Evolutionary conservation across 352 stramenopile species (phyloP), one percentile per base, ranked within the genome.

Genomic region (Globisporangium takayamanum): DNA sequence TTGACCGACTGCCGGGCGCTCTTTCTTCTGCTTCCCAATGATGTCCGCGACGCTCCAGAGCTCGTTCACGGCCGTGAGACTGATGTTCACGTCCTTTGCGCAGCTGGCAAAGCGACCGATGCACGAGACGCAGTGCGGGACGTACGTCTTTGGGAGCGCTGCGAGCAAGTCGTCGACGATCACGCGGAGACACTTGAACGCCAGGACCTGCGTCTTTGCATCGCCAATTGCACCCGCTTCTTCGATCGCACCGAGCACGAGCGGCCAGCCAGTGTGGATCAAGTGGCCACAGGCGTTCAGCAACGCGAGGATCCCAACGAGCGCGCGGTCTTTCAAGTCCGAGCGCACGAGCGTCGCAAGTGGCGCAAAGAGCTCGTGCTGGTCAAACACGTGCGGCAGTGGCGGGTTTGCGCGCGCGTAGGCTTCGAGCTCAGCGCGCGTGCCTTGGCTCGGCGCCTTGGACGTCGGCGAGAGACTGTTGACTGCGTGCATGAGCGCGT

Each of bases 11-110:
- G 12, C 11, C 14, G 15, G 5, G 6, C 25, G 44, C 20, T 3
- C 52, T 64, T n/a, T 59, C 36, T 49, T 78, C 28, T 79, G 74
- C 59, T 92, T 93, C 0, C 82, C 84, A 33, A 95, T 81, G 30
- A 91, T 78, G 60, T 95, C 86, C 0, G 82, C 92, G 26, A 98
- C 92, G 57, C 87, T 97, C 95, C 95, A 99, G 6, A 98, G 73
- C 60, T 98, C 94, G 60, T 97, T 98, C 63, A 98, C 97, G 1
- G 96, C 94, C 2, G 97, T 99, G 11, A 99, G 81, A 60, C 94
- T 98, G 50, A 98, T 98, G 68, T 99, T 99, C 41, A 99, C 88
- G 73, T 99, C 96, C 60, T 98, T 97, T 7, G 82, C 80, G 55
- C 92, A 91, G 48, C 76, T 85, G 4, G 90, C 95, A 73, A 98